Evolutionary conservation across 2,329 filamentous ascomycete genomes (phyloP).

Genomic region (Aspergillus pseudoviridinutans): DNA sequence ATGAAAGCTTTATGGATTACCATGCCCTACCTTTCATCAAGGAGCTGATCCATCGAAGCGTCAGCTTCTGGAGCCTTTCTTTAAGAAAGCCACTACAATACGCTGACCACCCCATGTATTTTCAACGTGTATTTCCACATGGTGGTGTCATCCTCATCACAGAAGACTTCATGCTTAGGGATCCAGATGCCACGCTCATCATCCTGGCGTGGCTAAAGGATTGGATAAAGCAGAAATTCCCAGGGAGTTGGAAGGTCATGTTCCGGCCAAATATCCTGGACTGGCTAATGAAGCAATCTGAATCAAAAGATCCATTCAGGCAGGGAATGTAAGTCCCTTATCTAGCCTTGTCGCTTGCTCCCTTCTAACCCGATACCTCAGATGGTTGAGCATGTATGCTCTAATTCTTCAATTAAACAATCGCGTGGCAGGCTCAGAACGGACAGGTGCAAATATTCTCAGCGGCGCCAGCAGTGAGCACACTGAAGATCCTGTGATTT

Average conservation of each 20-base stretch:
- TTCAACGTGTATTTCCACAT: conserved; percentile 36
- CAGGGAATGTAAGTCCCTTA: conserved; percentile 18
- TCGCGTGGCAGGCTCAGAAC: background rate
- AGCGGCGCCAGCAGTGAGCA: conserved; percentile 21
- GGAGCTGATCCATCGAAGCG: conserved; percentile 16
- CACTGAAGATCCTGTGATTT: conserved; percentile 26
- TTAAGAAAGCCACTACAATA: conserved; percentile 23
- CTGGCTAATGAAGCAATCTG: conserved; percentile 29
- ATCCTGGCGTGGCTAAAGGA: conserved; percentile 37
- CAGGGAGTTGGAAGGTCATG: conserved; percentile 36
- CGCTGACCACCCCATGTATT: conserved; percentile 18
- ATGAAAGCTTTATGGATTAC: conserved; percentile 32
- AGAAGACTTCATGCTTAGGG: conserved; percentile 35
- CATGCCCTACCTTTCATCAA: conserved; percentile 25
- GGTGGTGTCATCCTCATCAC: conserved; percentile 39
- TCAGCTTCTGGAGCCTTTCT: conserved; percentile 36
- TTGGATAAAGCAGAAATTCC: conserved; percentile 16
- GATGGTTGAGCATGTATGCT: conserved; percentile 25
- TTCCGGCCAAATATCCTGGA: conserved; percentile 34
- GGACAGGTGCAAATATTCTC: conserved; percentile 11
- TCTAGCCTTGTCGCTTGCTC: background rate
- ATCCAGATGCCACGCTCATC: conserved; percentile 25
- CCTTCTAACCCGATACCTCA: conserved; percentile 5
- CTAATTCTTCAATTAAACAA: conserved; percentile 21
- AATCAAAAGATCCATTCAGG: conserved; percentile 7